Evolutionary conservation across 2,329 filamentous ascomycete species (phyloP), one percentile per base, ranked within the genome.

Genomic region (Capronia coronata): DNA sequence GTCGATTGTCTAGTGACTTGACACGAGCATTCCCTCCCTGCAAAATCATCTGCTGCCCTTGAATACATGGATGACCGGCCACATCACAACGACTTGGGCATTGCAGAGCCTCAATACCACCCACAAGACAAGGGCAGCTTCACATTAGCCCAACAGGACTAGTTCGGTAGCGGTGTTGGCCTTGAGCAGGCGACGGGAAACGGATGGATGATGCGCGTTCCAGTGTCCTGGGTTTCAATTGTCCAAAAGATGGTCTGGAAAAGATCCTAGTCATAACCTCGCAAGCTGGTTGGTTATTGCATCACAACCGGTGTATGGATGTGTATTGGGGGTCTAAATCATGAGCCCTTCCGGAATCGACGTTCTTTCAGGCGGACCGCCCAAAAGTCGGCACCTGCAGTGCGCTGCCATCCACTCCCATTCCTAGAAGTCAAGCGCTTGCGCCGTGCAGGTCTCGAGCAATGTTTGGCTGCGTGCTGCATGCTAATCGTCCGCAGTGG

Each of bases 261-360:
- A 18, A 9, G 14, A 19, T 37, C 14, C n/a, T 37, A 16, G 14
- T 7, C 19, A 16, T 37, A 37, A 19, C 19, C 34, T 9, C 16
- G 18, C 5, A 41, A 3, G 6, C 19, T 25, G 21, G 32, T 16
- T 46, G 43, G 19, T 19, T 23, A 22, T 27, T 35, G 29, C 5
- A 35, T n/a, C 25, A 35, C 14, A 29, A 48, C 45, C 45, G 45
- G 45, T 48, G 18, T 41, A 41, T 48, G 43, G 19, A 8, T 25
- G 21, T 25, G 38, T 25, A 25, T 41, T 41, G 19, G 38, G 19
- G 38, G 9, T 7, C 3, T 3, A 5, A 39, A 16, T n/a, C 16
- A 25, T 25, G 2, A 11, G 19, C 8, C 35, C 35, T n/a, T 32
- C 7, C 29, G 13, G 29, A 37, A 11, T 8, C 34, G 14, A 37